phyloP scores from a whole-genome alignment of 305 asterid genomes.

The Salvia sclarea region DNA sequence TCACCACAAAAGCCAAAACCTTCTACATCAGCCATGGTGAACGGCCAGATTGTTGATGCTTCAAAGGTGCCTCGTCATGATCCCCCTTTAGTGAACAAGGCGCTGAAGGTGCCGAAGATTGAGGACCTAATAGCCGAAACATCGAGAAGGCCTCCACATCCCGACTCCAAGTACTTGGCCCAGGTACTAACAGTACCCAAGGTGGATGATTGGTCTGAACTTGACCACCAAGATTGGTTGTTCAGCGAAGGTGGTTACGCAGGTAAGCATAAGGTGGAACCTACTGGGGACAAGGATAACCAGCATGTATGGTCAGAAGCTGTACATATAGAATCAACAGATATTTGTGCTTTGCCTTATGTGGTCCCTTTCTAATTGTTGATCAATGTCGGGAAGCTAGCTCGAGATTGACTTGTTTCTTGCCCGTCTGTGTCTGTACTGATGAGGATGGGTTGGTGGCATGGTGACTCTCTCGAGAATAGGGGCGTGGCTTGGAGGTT shows the following conservation, averaged over 20 bases:
- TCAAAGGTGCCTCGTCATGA: slow-evolving; percentile 31
- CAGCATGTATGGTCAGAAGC: slow-evolving; percentile 64
- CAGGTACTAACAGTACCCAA: slow-evolving; percentile 56
- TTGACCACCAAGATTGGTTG: slow-evolving; percentile 69
- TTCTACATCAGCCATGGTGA: slow-evolving; percentile 26
- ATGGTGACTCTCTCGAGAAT: background rate
- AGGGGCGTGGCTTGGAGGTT: background rate
- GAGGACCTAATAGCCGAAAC: slow-evolving; percentile 47
- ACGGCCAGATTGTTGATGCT: slow-evolving; percentile 32
- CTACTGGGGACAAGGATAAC: slow-evolving; percentile 31
- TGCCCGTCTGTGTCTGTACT: background rate
- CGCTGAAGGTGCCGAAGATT: slow-evolving; percentile 22
- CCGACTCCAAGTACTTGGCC: slow-evolving; percentile 58
- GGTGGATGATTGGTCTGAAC: slow-evolving; percentile 48
- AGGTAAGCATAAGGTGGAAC: slow-evolving; percentile 29
- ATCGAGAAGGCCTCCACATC: slow-evolving; percentile 65
- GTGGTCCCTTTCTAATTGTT: too few species aligned
- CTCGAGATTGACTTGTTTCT: slow-evolving; percentile 21
- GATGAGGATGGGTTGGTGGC: slow-evolving; percentile 9
- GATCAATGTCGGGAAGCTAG: too few species aligned
- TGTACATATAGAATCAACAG: slow-evolving; percentile 57
- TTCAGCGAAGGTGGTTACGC: slow-evolving; percentile 36
- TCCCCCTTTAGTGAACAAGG: slow-evolving; percentile 17
- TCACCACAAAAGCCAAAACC: slow-evolving; percentile 38
- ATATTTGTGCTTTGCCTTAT: slow-evolving; percentile 64